A percentile compares a stretch with the other conserved stretches of the same genome.
phyloP scores from a whole-genome alignment of 257 asterid species.

The Anisodus tanguticus region DNA sequence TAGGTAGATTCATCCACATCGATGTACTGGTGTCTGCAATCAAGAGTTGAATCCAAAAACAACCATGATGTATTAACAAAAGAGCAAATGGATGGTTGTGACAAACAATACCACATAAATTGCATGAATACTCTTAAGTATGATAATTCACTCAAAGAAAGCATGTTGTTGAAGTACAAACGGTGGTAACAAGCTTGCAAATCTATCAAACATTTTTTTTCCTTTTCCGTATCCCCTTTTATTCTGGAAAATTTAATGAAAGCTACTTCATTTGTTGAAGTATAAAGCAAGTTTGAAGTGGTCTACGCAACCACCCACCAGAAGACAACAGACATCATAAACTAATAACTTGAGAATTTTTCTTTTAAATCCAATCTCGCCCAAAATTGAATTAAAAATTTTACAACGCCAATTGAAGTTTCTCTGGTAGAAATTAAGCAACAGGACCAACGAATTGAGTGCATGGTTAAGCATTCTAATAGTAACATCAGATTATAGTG shows the following conservation, averaged over 20 bases:
- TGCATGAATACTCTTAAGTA: background rate
- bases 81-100: slow-evolving; percentile 26
- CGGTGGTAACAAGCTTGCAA: background rate
- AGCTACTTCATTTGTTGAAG: background rate
- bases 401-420: background rate
- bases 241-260: background rate
- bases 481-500: background rate
- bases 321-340: background rate
- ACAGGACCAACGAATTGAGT: background rate
- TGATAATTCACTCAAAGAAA: slow-evolving; percentile 23
- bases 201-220: background rate
- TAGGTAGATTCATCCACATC: slow-evolving; percentile 90
- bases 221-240: background rate
- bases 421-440: background rate
- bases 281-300: background rate
- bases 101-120: slow-evolving; percentile 19
- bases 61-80: slow-evolving; percentile 1
- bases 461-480: background rate
- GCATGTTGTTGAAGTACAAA: background rate
- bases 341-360: background rate
- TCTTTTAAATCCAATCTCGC: background rate
- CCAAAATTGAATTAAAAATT: background rate
- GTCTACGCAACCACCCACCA: slow-evolving; percentile 12
- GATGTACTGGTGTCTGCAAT: slow-evolving; percentile 94
- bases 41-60: slow-evolving; percentile 32